These are phyloP conservation scores for Bondarzewia mesenterica DNA, from an alignment of 1,284 basidiomycete genomes.

Conservation along the genomic window DNA sequence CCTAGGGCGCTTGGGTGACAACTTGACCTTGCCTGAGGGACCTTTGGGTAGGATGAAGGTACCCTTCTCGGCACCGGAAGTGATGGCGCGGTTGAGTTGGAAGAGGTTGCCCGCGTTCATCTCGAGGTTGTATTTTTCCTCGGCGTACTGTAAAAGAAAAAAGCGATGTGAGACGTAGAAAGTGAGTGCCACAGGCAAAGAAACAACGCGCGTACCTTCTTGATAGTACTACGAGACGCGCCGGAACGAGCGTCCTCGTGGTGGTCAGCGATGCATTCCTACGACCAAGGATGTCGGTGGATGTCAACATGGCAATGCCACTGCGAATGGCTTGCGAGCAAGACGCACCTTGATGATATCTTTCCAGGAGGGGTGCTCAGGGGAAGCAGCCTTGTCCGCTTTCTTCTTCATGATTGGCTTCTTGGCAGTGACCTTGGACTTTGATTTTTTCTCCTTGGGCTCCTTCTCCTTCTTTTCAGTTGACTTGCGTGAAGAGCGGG, in stretches of 20 bases:
- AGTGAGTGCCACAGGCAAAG: neutral
- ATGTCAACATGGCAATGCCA: conserved; percentile 1
- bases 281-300: too few species aligned
- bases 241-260: conserved; percentile 62
- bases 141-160: conserved; percentile 46
- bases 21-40: conserved; percentile 65
- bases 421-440: conserved; percentile 13
- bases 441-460: conserved; percentile 26
- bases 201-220: conserved; percentile 47
- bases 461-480: conserved; percentile 34
- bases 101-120: conserved; percentile 45
- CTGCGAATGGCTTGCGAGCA: too few species aligned
- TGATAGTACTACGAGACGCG: conserved; percentile 71
- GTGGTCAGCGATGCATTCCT: conserved; percentile 66
- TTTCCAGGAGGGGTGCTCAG: conserved; percentile 57
- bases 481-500: conserved; percentile 11
- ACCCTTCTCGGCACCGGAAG: conserved; percentile 53
- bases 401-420: conserved; percentile 23
- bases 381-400: conserved; percentile 22
- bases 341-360: conserved; percentile 48
- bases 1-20: conserved; percentile 37
- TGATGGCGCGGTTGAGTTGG: conserved; percentile 69
- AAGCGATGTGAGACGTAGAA: neutral
- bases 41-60: conserved; percentile 72
- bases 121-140: conserved; percentile 63